Base-by-base conservation (phyloP, 140 eudicot species). In the Oenanthe javanica region DNA sequence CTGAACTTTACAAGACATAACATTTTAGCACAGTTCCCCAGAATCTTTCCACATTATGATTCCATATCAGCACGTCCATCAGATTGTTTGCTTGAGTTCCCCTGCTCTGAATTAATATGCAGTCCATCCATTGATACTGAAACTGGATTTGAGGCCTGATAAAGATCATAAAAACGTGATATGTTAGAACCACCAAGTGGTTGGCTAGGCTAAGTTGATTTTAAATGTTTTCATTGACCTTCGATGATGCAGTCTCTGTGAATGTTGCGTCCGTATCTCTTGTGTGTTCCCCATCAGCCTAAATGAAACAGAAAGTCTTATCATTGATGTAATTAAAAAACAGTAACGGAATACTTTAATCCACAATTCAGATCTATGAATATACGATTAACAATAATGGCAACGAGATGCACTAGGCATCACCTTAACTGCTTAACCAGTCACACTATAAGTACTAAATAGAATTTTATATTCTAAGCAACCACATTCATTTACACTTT, bases 231-330 rank as follows among this genome's bases (percentile, higher is more conserved):
- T 27, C 66, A 50, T 45, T 82, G 66, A 87, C 89, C 91, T 85
- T 87, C 23, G 71, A 25, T 49, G 87, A 83, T 81, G 81, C 83
- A 71, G 71, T 76, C 52, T 85, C 91, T 31, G 84, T 85, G 74
- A 81, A 85, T 31, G 87, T 81, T 21, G 87, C 75, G 64, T 85
- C 91, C 86, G 85, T 83, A 48, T 83, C 89, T 76, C 84, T 85
- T 45, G 84, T 77, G 45, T 80, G 85, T 7, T 83, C 89, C 71
- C 85, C 91, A 52, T 74, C 89, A 84, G 66, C 87, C 91, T 87
- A 70, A 79, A 46, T 55, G 66, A 48, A 87, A 80, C 57, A 51
- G 5, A 64, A 21, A 70, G 52, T 45, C 27, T 49, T 18, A 19
- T 57, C 25, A n/a, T 15, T 21, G 11, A 1, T 23, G 36, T 5